phyloP scores from a whole-genome alignment of 2,329 filamentous ascomycete species.

The Blumeria graminis region DNA sequence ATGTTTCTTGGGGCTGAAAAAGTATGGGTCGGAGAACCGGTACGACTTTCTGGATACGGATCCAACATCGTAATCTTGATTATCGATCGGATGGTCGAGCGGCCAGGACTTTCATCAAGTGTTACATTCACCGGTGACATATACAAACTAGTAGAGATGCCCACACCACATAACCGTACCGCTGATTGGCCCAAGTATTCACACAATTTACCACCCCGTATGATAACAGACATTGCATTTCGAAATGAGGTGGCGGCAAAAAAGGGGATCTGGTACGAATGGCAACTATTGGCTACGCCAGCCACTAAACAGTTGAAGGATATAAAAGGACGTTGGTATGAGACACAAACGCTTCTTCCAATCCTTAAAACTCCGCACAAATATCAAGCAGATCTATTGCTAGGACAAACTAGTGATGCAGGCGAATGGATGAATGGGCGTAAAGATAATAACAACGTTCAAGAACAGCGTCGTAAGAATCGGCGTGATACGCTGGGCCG shows the following conservation, averaged over 20 bases:
- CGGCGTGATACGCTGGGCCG: constrained; percentile 14
- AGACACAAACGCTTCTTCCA: constrained; percentile 24
- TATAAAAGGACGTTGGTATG: constrained; percentile 36
- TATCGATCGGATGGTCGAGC: constrained; percentile 16
- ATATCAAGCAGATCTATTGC: constrained; percentile 15
- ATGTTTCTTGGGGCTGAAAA: constrained; percentile 34
- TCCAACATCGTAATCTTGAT: constrained; percentile 23
- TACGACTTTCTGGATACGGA: constrained; percentile 20
- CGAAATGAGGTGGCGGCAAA: constrained; percentile 22
- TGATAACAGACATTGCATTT: constrained; percentile 16
- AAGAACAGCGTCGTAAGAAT: constrained; percentile 13
- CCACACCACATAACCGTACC: constrained; percentile 15
- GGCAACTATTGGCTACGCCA: constrained; percentile 12
- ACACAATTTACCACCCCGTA: constrained; percentile 22
- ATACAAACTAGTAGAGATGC: constrained; percentile 22
- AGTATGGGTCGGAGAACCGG: constrained; percentile 31
- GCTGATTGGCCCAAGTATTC: constrained; percentile 17
- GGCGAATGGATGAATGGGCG: constrained; percentile 23
- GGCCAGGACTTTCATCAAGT: constrained; percentile 11
- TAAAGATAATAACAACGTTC: constrained; percentile 16
- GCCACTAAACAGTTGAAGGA: constrained; percentile 18
- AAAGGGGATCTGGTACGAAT: constrained; percentile 12
- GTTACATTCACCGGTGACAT: constrained; percentile 24
- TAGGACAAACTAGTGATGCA: constrained; percentile 18
- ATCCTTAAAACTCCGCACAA: constrained; percentile 13